These are phyloP conservation scores for Sugiyamaella lignohabitans DNA, from an alignment of 805 yeast species.

Conservation along the genomic window DNA sequence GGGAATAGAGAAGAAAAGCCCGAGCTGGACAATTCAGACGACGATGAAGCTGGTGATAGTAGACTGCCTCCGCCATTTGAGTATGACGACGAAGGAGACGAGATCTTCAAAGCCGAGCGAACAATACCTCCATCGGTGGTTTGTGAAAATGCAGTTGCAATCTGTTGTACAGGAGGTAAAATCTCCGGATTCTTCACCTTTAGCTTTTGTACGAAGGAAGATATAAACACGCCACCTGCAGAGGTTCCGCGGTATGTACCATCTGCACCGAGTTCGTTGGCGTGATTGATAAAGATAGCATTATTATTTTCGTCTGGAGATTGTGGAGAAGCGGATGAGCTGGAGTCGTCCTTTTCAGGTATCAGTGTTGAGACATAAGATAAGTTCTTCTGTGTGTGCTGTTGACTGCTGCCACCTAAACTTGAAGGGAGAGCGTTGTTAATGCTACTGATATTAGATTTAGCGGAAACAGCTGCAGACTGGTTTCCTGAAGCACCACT, in stretches of 20 bases:
- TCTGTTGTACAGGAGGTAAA: constrained; percentile 12
- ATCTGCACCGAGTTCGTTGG: constrained; percentile 24
- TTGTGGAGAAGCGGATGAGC: neutral
- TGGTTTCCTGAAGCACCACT: constrained; percentile 1
- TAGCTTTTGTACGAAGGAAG: constrained; percentile 27
- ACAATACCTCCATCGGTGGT: neutral
- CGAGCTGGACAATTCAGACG: constrained; percentile 2
- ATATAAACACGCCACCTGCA: constrained; percentile 30
- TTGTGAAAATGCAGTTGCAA: constrained; percentile 7
- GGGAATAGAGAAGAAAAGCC: constrained; percentile 31
- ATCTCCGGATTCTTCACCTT: constrained; percentile 21
- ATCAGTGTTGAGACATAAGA: no score
- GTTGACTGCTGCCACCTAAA: no score
- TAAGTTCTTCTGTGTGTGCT: no score
- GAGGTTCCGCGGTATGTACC: constrained; percentile 32
- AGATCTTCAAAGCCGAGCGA: neutral
- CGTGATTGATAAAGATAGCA: constrained; percentile 23
- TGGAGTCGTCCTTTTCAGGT: no score
- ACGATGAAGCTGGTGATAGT: neutral
- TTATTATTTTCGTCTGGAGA: constrained; percentile 19
- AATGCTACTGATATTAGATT: neutral
- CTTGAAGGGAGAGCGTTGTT: constrained; percentile 4
- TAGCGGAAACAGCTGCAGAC: constrained; percentile 2
- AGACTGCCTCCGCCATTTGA: neutral
- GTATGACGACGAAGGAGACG: neutral